Base-by-base conservation (phyloP, 306 rosid species). In the Quercus bicolor region DNA sequence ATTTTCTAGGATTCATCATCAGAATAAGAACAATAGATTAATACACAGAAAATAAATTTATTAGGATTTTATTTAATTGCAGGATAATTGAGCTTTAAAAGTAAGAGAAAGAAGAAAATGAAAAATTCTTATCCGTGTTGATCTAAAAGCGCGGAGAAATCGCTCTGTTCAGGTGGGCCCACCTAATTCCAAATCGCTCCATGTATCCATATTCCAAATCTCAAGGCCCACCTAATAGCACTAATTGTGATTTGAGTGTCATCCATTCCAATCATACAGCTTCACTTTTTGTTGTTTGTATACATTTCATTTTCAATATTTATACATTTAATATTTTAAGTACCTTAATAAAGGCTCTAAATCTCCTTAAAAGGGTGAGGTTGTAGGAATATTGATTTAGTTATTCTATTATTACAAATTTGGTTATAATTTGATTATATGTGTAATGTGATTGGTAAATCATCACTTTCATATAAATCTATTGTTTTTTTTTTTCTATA, bases 101-200 rank as follows among this genome's bases (percentile, higher is more conserved):
- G 68, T 9, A 37, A 62, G 65, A 65, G 37, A 48, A 28, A 37
- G 45, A 40, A 40, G 45, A 40, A 40, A 2, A 40, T 40, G 3
- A 40, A 43, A 18, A 37, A 73, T 23, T 73, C 40, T 75, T 24
- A 2, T 54, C 29, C 28, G 14, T 45, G 71, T 70, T 70, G 68
- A 73, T 60, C 80, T 72, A 60, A 34, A 59, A 24, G 77, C 73
- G 21, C 69, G 68, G 52, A 62, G 80, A 70, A 70, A 59, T 34
- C 59, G 52, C 80, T 70, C 52, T 78, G 28, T 1, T 70, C 28
- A 59, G 2, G 75, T 55, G 56, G 70, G 19, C 60, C 53, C 31
- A 33, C 37, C 37, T 33, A 33, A 33, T 33, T 33, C 37, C 37
- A 33, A 33, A 33, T 33, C 37, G 37, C 37, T 34, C n/a, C 16